Evolutionary conservation across 768 basidiomycete genomes (phyloP).

Genomic region (Tulasnella sp.): DNA sequence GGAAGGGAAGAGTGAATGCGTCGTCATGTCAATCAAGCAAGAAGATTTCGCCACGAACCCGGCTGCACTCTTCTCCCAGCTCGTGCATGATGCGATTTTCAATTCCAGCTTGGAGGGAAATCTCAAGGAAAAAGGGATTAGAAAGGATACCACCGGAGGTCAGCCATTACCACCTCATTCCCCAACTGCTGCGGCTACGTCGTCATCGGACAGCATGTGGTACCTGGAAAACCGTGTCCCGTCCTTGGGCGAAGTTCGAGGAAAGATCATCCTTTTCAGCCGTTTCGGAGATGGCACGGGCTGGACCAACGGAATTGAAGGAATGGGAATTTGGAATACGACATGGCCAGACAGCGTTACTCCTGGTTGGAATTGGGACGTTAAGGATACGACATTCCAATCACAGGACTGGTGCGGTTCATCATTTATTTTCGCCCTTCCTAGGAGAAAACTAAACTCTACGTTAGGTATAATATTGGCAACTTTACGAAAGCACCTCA

Average conservation of each 20-base stretch:
- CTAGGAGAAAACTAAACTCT: constrained; percentile 8
- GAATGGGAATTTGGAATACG: constrained; percentile 79
- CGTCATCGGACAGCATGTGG: constrained; percentile 52
- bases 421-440: background rate
- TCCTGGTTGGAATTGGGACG: constrained; percentile 65
- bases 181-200: constrained; percentile 16
- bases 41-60: constrained; percentile 52
- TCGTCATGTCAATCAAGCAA: constrained; percentile 85
- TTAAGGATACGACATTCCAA: constrained; percentile 56
- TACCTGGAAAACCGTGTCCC: constrained; percentile 78
- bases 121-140: background rate
- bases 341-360: constrained; percentile 75
- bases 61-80: constrained; percentile 48
- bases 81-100: constrained; percentile 59
- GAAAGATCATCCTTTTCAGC: constrained; percentile 77
- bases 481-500: constrained; percentile 79
- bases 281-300: constrained; percentile 67
- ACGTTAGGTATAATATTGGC: constrained; percentile 64
- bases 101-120: constrained; percentile 28
- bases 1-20: constrained; percentile 53
- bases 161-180: constrained; percentile 7
- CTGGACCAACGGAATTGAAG: constrained; percentile 62
- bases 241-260: constrained; percentile 71
- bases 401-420: constrained; percentile 74
- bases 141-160: background rate